phyloP scores from a whole-genome alignment of 192 early-diverging fungal species.

The Backusella liffmaniae region DNA sequence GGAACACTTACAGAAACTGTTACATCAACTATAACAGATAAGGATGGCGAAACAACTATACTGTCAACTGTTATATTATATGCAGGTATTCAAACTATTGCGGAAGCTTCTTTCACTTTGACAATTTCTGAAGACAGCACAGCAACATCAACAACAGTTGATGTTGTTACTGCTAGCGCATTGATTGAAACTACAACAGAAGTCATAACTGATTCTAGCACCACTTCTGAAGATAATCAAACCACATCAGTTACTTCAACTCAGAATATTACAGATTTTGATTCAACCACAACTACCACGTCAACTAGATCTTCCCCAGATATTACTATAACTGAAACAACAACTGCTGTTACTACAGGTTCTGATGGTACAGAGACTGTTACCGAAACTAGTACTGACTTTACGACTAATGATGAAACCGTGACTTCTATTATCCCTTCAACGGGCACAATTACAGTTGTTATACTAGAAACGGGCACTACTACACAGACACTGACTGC shows the following conservation, averaged over 20 bases:
- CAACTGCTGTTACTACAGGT: not conserved
- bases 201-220: not conserved
- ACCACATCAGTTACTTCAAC: not conserved
- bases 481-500: not conserved
- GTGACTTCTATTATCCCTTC: not conserved
- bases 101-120: not conserved
- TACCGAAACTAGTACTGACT: not conserved
- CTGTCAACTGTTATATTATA: not conserved
- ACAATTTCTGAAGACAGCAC: not conserved
- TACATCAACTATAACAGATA: not conserved
- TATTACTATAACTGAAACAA: not conserved
- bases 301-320: not conserved
- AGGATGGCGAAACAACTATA: not conserved
- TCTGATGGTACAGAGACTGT: not conserved
- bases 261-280: not conserved
- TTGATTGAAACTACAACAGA: not conserved
- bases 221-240: not conserved
- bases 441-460: not conserved
- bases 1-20: not conserved
- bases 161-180: not conserved
- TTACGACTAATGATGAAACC: not conserved
- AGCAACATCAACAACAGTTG: not conserved
- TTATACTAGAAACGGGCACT: not conserved
- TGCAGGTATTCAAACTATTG: not conserved
- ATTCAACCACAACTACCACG: not conserved